Conservation (phyloP, 2,329 filamentous ascomycete genomes). For the Colletotrichum limetticola region DNA sequence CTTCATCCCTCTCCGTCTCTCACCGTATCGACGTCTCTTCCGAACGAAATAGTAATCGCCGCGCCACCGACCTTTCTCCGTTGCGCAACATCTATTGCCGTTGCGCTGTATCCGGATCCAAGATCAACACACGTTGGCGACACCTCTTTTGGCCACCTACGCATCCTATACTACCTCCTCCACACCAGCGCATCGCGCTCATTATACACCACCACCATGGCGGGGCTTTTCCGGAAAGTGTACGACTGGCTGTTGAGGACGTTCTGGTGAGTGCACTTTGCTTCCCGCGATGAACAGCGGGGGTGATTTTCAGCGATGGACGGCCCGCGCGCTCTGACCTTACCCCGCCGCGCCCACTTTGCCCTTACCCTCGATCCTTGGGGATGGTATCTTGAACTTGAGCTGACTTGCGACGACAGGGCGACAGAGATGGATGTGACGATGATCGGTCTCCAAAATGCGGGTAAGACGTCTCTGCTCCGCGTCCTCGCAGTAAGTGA, state of each 20-base stretch:
- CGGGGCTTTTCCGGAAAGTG: conserved; percentile 89
- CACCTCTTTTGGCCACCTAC: neutral
- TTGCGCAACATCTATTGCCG: conserved; percentile 31
- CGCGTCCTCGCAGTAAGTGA: conserved; percentile 90
- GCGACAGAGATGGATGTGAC: conserved; percentile 99
- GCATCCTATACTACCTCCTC: neutral
- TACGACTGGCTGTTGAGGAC: conserved; percentile 99
- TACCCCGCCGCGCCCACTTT: conserved; percentile 23
- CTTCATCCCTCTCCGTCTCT: conserved; percentile 36
- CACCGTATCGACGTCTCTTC: conserved; percentile 39
- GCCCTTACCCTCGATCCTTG: conserved; percentile 16
- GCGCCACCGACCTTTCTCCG: conserved; percentile 12
- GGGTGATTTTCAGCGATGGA: conserved; percentile 17
- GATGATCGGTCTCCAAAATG: conserved; percentile 98
- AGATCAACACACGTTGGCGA: neutral
- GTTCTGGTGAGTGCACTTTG: conserved; percentile 80
- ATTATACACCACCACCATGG: conserved; percentile 69
- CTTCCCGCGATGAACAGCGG: conserved; percentile 17
- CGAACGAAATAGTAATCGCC: conserved; percentile 17
- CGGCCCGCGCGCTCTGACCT: conserved; percentile 26
- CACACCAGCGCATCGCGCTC: conserved; percentile 32
- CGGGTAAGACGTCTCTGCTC: conserved; percentile 95
- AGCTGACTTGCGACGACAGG: conserved; percentile 63
- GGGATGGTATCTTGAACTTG: conserved; percentile 10
- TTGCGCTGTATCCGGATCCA: neutral